Evolutionary conservation across 2,329 filamentous ascomycete species (phyloP), one percentile per base, ranked within the genome.

Genomic region (Tothia fuscella): DNA sequence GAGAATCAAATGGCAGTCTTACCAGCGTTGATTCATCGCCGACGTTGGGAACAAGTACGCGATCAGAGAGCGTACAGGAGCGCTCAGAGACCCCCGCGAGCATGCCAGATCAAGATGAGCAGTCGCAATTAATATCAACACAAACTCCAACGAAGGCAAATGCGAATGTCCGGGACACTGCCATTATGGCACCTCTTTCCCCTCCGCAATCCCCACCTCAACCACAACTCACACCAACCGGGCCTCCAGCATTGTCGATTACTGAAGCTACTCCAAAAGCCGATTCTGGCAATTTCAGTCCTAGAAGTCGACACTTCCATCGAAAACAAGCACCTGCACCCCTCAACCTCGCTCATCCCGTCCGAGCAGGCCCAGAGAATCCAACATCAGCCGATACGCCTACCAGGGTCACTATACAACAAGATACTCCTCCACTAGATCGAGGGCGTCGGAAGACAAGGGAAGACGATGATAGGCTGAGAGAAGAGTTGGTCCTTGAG

Each of bases 271-370:
- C 61, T 20, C 60, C 61, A 14, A 48, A 57, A 5, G 42, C 62
- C 26, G 59, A 59, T 31, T 50, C 56, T 20, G 54, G 56, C 41
- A 53, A 54, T 12, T 61, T 63, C 47, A 44, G 42, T 24, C 42
- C 42, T 21, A 37, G 35, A n/a, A 40, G 24, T n/a, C 10, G 30
- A 32, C 16, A n/a, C 25, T 5, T 12, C 20, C 10, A 30, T 31
- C 75, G 88, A 46, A 95, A 93, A 58, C 76, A 80, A 5, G 87
- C 88, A 3, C 89, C 89, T 35, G 83, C 86, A 10, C 88, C 89
- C 2, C 61, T 96, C 41, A 80, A 88, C 54, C 68, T 96, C 19
- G 21, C 36, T 10, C 42, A 41, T 14, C 24, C 42, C 20, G 31
- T 26, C 1, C 38, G 21, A 26, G 17, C 26, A 10, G 16, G 16